Base-by-base conservation (phyloP, 2,329 filamentous ascomycete genomes). In the Plectosphaerella cucumerina region DNA sequence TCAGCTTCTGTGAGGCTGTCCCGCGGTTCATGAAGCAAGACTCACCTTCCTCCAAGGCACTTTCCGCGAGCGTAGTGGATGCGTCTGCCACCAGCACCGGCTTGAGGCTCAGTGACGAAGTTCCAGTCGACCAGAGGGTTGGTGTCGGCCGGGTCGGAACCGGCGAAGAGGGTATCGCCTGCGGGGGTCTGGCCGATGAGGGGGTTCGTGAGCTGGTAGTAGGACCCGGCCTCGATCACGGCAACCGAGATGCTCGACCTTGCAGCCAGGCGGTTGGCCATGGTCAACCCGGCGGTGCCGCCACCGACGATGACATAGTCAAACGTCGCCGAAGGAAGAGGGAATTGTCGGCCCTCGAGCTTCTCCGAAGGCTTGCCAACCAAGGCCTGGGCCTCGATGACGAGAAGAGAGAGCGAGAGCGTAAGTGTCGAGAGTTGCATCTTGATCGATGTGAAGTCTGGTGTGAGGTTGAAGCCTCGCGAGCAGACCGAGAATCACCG, bases 61-160 rank as follows among this genome's bases (percentile, higher is more conserved):
- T 69, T 72, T 2, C 70, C 71, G 5, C 62, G 62, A 0, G 67
- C 60, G 50, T 69, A 70, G 50, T 70, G 64, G 4, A 73, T 56
- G n/a, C 55, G 52, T 2, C 66, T 54, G 31, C 57, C 53, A 14
- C 53, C 52, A 9, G 58, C 58, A 10, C 62, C 64, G 9, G 55
- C 41, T 45, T 63, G 59, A 1, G 62, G 59, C 34, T 57, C 49
- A 10, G 64, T 47, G 49, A 62, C 21, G 48, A 65, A 31, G 50
- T 64, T 49, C 64, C 63, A 57, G 62, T 71, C 59, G 43, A 66
- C 59, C 57, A 62, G 45, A 2, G 62, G 59, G 45, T 39, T 47
- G 31, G 45, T 54, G 45, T 62, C 56, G 10, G 39, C 44, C 2
- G 54, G 51, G 18, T 49, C 50, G 15, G 52, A 50, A 9, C 58